Evolutionary conservation across 805 yeast species (phyloP), one percentile per base, ranked within the genome.

Genomic region (Metschnikowia picachoensis): DNA sequence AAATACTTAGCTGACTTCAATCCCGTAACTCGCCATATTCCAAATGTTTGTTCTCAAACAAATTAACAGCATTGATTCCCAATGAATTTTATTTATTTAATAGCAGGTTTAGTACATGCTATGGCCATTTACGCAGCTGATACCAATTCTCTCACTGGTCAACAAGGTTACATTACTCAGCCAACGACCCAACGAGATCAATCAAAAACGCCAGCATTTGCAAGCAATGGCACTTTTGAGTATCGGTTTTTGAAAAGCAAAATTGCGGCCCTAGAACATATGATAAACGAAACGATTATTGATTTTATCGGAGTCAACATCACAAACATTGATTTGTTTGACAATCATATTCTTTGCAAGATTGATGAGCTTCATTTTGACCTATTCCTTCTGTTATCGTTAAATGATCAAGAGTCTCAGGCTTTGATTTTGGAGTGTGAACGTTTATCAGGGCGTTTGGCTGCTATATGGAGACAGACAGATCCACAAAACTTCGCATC

Each of bases 301-400:
- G 30, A 13, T 3, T 9, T 17, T 8, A 29, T 41, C 4, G 28
- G 10, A 14, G 32, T 28, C n/a, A 37, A 12, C 11, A 37, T 37
- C 37, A 25, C n/a, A 11, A 37, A 30, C 4, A 14, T 35, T 14
- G 37, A 25, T 12, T 13, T 10, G 1, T 17, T 37, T 16, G 25
- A 20, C 25, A 20, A 12, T 9, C 28, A 34, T 16, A 3, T 17
- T 8, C 6, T 41, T 27, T 9, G 10, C 30, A n/a, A 38, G 28
- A 29, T 44, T 3, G 44, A 44, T n/a, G 20, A 35, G 15, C 8
- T 36, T 15, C 36, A 35, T 17, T 44, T 31, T 17, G 44, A 44
- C 6, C 28, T 39, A 3, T 35, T 35, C 31, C 41, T 44, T 35
- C 48, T 44, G 48, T 39, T 44, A 25, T 39, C 43, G 2, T 37